Evolutionary conservation across 352 stramenopile species (phyloP), one percentile per base, ranked within the genome.

Genomic region (Globisporangium iwayamae): DNA sequence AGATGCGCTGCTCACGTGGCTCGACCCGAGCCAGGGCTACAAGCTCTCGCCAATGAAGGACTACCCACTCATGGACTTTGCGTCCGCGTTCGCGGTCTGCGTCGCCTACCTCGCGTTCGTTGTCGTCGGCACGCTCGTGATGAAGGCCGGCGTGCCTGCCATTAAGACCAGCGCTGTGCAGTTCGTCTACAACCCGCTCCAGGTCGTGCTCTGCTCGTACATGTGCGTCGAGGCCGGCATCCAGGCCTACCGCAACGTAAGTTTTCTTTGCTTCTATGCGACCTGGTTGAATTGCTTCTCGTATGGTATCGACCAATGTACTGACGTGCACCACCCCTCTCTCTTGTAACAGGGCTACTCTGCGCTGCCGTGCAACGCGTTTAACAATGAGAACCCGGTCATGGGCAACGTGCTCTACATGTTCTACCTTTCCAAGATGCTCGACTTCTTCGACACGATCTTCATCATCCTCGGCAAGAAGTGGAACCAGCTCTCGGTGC

Each of bases 381-480:
- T 93, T 73, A 84, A 93, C 68, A 69, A 74, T 14, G 74, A 85
- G 48, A 93, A 98, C 66, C 96, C 96, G 2, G 78, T 98, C 54
- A 86, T 99, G 72, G 91, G 82, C 61, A 97, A 98, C 72, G 73
- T 99, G 28, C 69, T 99, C 11, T 99, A 97, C 89, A 79, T 99
- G 16, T 99, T 99, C 74, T 99, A 98, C 83, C 76, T 99, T 60
- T 98, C 91, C 62, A 99, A 99, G 85, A 77, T 97, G 45, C 75
- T 98, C 20, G 93, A 98, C 68, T 95, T 96, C 61, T 76, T 77
- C 62, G 93, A 98, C 80, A 98, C 93, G 39, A 89, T 99, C 75
- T 99, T 99, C 81, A 99, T 99, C 73, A 93, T 99, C 61, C 67
- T 98, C 28, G 92, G 94, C 66, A 98, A 99, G 79, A 98, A 98